A percentile compares a stretch with the other conserved stretches of the same genome.
Conservation (phyloP, 2,329 filamentous ascomycete species). For the Monosporascus sp. region DNA sequence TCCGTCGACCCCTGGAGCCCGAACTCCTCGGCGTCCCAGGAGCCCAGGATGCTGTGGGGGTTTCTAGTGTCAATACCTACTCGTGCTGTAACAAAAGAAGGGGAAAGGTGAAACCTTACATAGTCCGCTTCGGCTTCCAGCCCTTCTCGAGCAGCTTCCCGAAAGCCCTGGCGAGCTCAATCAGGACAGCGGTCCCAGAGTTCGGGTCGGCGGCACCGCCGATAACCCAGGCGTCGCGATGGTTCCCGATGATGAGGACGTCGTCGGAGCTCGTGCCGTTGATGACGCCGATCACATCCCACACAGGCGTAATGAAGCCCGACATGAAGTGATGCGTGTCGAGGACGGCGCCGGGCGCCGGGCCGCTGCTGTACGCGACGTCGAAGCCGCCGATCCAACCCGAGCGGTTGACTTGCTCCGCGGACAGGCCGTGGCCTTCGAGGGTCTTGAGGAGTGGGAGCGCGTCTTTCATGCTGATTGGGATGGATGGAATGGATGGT, state of each 20-base stretch:
- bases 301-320: conserved; percentile 16
- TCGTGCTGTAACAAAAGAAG: neutral
- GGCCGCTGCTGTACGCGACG: conserved; percentile 5
- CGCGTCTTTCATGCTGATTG: conserved; percentile 6
- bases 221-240: conserved; percentile 49
- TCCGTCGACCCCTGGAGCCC: conserved; percentile 6
- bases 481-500: conserved; percentile 5
- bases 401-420: conserved; percentile 1
- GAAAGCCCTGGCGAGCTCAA: conserved; percentile 45
- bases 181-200: conserved; percentile 41
- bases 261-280: conserved; percentile 35
- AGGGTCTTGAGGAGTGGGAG: conserved; percentile 2
- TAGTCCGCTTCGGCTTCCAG: conserved; percentile 47
- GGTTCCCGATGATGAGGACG: conserved; percentile 46
- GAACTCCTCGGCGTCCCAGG: conserved; percentile 32
- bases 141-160: conserved; percentile 39
- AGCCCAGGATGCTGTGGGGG: conserved; percentile 17
- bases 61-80: neutral
- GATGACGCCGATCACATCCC: conserved; percentile 34
- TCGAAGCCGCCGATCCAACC: conserved; percentile 3
- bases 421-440: conserved; percentile 2
- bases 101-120: conserved; percentile 17
- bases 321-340: conserved; percentile 5
- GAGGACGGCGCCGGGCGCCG: conserved; percentile 2
- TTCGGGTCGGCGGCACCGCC: conserved; percentile 49